These are phyloP conservation scores for Syzygium aromaticum DNA, from an alignment of 345 rosid species.

Conservation along the genomic window DNA sequence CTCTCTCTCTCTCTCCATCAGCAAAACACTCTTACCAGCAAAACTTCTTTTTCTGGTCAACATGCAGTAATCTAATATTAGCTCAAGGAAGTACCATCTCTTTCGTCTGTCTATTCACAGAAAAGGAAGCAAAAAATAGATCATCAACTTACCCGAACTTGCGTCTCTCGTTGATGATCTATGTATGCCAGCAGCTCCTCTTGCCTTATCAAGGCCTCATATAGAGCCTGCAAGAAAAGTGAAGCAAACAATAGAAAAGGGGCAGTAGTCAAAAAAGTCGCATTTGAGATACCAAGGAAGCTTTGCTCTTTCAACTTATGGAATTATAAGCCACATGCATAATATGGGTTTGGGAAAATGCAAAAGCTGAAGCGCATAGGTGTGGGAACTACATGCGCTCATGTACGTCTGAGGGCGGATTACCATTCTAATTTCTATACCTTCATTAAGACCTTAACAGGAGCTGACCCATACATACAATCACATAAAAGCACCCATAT, in stretches of 20 bases:
- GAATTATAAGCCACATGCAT: background rate
- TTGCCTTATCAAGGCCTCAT: slow-evolving; percentile 92
- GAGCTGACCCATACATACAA: background rate
- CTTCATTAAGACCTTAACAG: background rate
- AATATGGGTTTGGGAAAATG: background rate
- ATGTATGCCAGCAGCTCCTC: slow-evolving; percentile 93
- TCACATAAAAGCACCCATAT: background rate
- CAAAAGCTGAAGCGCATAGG: background rate
- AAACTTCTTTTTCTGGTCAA: slow-evolving; percentile 53
- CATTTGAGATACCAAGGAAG: background rate
- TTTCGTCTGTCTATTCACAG: background rate
- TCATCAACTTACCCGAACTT: slow-evolving; percentile 39
- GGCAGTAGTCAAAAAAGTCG: background rate
- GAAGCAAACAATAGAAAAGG: background rate
- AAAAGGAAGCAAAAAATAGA: background rate
- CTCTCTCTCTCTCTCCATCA: background rate
- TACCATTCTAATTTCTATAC: background rate
- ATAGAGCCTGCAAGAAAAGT: slow-evolving; percentile 50
- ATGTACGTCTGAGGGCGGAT: background rate
- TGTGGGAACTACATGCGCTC: background rate
- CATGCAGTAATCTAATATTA: background rate
- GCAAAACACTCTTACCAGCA: slow-evolving; percentile 41
- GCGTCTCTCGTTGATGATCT: slow-evolving; percentile 79
- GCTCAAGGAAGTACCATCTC: background rate
- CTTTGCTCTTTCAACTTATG: background rate